Evolutionary conservation across 192 early-diverging fungal genomes (phyloP), one percentile per base, ranked within the genome.

Genomic region (Backusella circina): DNA sequence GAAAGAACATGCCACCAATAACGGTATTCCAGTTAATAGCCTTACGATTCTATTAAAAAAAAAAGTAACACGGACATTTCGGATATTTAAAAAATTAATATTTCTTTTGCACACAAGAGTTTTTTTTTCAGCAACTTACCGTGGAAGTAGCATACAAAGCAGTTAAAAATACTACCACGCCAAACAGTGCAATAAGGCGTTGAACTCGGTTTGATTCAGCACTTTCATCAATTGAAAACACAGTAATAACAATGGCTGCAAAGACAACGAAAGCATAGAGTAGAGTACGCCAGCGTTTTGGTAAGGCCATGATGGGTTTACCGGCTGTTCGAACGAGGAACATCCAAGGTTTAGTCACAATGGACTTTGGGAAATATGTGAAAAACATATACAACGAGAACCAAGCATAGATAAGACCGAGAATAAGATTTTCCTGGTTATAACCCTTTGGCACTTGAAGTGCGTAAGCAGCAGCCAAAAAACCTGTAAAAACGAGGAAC

Each of bases 21-120:
- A 96, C 90, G 5, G 93, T 94, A 76, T 88, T 88, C 91, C 93
- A 93, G 75, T 89, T 85, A 66, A 97, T 91, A 28, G 82, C 77
- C 36, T 79, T 84, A 70, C 86, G 88, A 80, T 94, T 84, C 54
- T 61, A 61, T 13, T 44, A 57, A 26, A 26, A 28, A 61, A 13
- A 57, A 61, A 23, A 61, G 44, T 47, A 47, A 47, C 44, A 47
- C 44, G 18, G 16, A 47, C 44, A 47, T 12, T 13, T 61, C 54
- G 54, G 54, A 61, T 61, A 28, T 61, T 61, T 28, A 23, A n/a
- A 54, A 54, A 54, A 57, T n/a, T n/a, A 57, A 13, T 8, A 3
- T 12, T 61, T 23, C 28, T 30, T 12, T 28, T 61, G 23, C 2
- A 9, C 26, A 28, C 54, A 13, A 13, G 21, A 28, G 12, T 61